A percentile compares a stretch with the other conserved stretches of the same genome.
Evolutionary conservation across 805 yeast species (phyloP).

Genomic region (Candida multigemmis): DNA sequence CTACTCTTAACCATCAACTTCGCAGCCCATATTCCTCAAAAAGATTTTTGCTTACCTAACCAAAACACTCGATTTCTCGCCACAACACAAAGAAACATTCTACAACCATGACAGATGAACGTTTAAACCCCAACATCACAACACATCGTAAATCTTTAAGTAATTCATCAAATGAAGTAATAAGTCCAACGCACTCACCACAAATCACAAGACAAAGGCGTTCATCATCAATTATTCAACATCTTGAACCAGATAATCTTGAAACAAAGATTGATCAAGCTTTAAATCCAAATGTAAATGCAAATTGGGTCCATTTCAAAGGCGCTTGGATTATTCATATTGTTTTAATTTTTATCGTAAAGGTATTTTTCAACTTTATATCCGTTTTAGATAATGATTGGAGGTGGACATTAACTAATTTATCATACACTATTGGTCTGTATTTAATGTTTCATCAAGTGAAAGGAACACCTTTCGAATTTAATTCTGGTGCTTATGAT

Average conservation of each 20-base stretch:
- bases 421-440: conserved; percentile 83
- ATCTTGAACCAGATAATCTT: conserved; percentile 84
- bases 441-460: conserved; percentile 95
- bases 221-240: conserved; percentile 82
- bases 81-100: no score
- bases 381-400: conserved; percentile 77
- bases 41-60: no score
- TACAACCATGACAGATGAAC: no score
- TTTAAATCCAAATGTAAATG: conserved; percentile 81
- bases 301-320: conserved; percentile 91
- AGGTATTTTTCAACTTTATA: conserved; percentile 67
- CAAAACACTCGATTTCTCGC: no score
- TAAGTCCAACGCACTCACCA: conserved; percentile 17
- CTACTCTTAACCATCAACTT: no score
- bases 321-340: conserved; percentile 96
- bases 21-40: no score
- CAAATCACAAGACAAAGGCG: conserved; percentile 45
- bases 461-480: conserved; percentile 96
- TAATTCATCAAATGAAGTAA: no score
- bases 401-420: conserved; percentile 90
- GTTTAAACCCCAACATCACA: no score
- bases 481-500: conserved; percentile 94
- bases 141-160: no score
- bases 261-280: conserved; percentile 91
- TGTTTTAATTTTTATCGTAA: conserved; percentile 67